phyloP scores from a whole-genome alignment of 2,329 filamentous ascomycete genomes.

The Claviceps africana region DNA sequence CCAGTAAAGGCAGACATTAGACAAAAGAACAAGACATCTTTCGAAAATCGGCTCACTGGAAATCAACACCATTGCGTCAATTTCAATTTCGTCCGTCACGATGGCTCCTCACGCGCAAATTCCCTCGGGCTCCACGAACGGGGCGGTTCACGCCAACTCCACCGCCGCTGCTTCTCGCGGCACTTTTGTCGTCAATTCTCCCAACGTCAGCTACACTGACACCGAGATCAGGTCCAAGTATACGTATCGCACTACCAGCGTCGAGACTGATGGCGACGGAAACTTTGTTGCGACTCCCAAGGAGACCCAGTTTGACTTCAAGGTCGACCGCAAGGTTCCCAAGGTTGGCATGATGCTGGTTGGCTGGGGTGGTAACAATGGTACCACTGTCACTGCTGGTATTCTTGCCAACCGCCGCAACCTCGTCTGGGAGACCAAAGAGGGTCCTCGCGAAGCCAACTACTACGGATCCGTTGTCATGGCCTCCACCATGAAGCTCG shows the following conservation, averaged over 20 bases:
- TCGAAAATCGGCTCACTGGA: slow-evolving; percentile 6
- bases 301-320: slow-evolving; percentile 91
- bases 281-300: slow-evolving; percentile 73
- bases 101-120: slow-evolving; percentile 89
- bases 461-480: slow-evolving; percentile 98
- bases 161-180: slow-evolving; percentile 36
- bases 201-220: slow-evolving; percentile 85
- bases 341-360: slow-evolving; percentile 96
- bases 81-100: slow-evolving; percentile 20
- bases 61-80: slow-evolving; percentile 10
- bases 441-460: slow-evolving; percentile 73
- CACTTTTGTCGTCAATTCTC: slow-evolving; percentile 78
- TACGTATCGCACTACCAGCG: slow-evolving; percentile 85
- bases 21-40: slow-evolving; percentile 3
- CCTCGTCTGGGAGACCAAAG: slow-evolving; percentile 84
- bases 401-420: slow-evolving; percentile 88
- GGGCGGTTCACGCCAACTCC: slow-evolving; percentile 41
- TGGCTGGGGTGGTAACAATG: slow-evolving; percentile 96
- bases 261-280: slow-evolving; percentile 57
- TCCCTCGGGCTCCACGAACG: slow-evolving; percentile 42
- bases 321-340: slow-evolving; percentile 84
- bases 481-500: slow-evolving; percentile 94
- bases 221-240: slow-evolving; percentile 84
- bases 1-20: slow-evolving; percentile 33
- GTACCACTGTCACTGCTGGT: slow-evolving; percentile 89